Evolutionary conservation across 1,139 yeast genomes (phyloP).

Genomic region (Meyerozyma guilliermondii): DNA sequence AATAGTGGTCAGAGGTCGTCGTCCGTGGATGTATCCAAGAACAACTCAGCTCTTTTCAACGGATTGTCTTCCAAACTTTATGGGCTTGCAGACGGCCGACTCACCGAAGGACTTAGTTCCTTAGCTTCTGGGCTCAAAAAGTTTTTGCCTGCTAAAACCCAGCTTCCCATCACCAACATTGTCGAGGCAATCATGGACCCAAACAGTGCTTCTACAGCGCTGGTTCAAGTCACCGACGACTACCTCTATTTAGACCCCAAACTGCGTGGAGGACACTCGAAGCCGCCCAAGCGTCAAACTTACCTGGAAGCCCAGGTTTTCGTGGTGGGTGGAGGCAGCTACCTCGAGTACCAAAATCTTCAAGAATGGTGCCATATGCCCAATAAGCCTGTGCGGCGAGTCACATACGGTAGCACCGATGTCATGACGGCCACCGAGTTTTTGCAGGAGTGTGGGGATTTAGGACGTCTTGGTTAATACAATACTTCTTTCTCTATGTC

Average conservation of each 20-base stretch:
- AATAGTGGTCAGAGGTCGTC: conserved; percentile 6
- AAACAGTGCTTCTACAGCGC: conserved; percentile 51
- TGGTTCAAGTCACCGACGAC: conserved; percentile 73
- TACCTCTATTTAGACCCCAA: conserved; percentile 89
- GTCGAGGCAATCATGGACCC: conserved; percentile 94
- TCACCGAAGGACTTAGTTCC: conserved; percentile 77
- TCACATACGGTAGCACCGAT: conserved; percentile 85
- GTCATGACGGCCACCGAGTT: conserved; percentile 75
- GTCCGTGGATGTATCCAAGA: conserved; percentile 10
- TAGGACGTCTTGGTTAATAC: conserved; percentile 34
- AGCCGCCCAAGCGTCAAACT: conserved; percentile 81
- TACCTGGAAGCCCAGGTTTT: conserved; percentile 82
- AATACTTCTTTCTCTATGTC: neutral
- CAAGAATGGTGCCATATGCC: conserved; percentile 72
- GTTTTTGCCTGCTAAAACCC: conserved; percentile 80
- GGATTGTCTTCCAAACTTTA: conserved; percentile 73
- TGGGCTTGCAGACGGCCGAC: conserved; percentile 80
- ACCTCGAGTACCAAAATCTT: conserved; percentile 86
- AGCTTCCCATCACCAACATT: conserved; percentile 82
- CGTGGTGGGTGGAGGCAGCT: conserved; percentile 95
- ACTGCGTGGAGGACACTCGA: conserved; percentile 83
- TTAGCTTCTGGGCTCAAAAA: conserved; percentile 85
- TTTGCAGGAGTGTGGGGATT: conserved; percentile 61
- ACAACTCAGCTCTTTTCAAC: conserved; percentile 63
- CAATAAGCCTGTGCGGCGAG: conserved; percentile 34